A percentile compares a stretch with the other conserved stretches of the same genome.
These are phyloP conservation scores for Venturia pyrina DNA, from an alignment of 2,329 filamentous ascomycete species.

Conservation along the genomic window DNA sequence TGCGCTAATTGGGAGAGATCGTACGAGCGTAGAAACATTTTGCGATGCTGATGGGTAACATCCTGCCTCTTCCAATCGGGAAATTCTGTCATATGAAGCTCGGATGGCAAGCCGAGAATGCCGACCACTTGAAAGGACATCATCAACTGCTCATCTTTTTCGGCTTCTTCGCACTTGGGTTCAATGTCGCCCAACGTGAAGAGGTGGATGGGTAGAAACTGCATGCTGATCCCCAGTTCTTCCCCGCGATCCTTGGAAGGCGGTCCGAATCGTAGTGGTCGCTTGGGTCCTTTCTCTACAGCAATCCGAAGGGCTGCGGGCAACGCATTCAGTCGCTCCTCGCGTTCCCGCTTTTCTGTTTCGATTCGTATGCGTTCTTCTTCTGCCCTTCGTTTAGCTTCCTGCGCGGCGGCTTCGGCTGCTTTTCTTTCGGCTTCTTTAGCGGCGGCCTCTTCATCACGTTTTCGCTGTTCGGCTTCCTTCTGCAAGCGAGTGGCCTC, in stretches of 20 bases:
- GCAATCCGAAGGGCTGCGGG: constrained; percentile 16
- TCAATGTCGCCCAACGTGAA: constrained; percentile 24
- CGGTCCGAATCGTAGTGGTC: constrained; percentile 25
- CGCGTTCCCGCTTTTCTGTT: constrained; percentile 22
- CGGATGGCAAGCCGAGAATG: constrained; percentile 30
- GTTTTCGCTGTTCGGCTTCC: constrained; percentile 22
- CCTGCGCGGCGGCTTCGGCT: constrained; percentile 22
- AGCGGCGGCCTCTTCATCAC: constrained; percentile 23
- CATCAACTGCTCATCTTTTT: constrained; percentile 20
- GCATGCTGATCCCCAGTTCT: constrained; percentile 12
- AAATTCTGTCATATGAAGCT: constrained; percentile 20
- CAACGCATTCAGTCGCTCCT: constrained; percentile 18
- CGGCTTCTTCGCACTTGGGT: constrained; percentile 13
- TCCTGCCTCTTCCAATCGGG: constrained; percentile 24
- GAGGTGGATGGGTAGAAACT: constrained; percentile 29
- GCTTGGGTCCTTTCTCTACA: constrained; percentile 13
- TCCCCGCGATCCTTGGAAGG: constrained; percentile 8
- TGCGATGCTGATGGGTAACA: constrained; percentile 23
- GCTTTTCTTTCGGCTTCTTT: constrained; percentile 20
- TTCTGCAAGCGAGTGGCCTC: constrained; percentile 16
- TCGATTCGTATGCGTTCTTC: constrained; percentile 24
- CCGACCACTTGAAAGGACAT: constrained; percentile 30
- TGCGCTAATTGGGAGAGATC: constrained; percentile 27
- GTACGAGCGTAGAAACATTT: constrained; percentile 27
- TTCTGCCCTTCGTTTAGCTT: constrained; percentile 18